Evolutionary conservation across 106 monocot genomes (phyloP).

Genomic region (Dendrobium catenatum): DNA sequence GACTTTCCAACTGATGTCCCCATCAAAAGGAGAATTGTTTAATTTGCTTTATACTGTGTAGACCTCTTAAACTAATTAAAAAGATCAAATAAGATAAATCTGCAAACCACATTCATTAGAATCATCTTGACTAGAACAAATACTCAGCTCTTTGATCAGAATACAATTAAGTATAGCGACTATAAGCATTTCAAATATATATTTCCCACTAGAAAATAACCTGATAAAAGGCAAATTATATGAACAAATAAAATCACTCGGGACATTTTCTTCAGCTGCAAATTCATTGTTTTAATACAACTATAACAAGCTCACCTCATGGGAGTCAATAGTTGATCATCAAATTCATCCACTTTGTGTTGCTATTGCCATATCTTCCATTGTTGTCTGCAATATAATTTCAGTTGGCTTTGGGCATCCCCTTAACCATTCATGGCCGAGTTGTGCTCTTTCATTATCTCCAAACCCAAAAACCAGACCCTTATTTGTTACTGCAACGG

Average conservation of each 20-base stretch:
- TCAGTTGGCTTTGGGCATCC: conserved; percentile 78
- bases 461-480: conserved; percentile 84
- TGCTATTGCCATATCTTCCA: conserved; percentile 33
- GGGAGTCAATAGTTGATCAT: neutral
- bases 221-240: neutral
- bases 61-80: too few relatives aligned
- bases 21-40: too few relatives aligned
- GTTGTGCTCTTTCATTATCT: conserved; percentile 86
- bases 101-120: neutral
- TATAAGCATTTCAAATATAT: neutral
- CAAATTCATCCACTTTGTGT: conserved; percentile 29
- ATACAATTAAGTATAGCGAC: neutral
- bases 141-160: neutral
- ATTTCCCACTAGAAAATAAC: neutral
- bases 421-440: conserved; percentile 72
- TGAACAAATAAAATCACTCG: neutral
- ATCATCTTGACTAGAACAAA: neutral
- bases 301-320: neutral
- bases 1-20: too few relatives aligned
- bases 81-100: too few relatives aligned
- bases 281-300: neutral
- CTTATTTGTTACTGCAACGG: conserved; percentile 69
- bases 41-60: too few relatives aligned
- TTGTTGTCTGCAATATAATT: conserved; percentile 36
- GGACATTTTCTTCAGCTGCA: neutral